Evolutionary conservation across 352 stramenopile species (phyloP).

Genomic region (Phytopythium aichiense): DNA sequence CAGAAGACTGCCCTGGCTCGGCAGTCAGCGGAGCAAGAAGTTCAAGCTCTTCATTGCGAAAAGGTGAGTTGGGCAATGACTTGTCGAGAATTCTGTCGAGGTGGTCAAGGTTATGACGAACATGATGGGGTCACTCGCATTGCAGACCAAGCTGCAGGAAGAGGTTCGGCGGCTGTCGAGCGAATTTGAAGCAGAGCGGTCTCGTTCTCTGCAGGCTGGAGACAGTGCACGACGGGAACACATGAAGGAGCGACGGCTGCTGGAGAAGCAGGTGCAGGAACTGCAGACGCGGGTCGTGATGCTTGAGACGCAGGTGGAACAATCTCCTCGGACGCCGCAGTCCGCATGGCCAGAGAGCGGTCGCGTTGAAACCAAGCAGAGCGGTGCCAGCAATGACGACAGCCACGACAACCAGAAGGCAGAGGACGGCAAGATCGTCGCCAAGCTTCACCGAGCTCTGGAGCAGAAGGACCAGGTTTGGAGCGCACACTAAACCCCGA

Average conservation of each 20-base stretch:
- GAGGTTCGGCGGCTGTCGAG: conserved; percentile 26
- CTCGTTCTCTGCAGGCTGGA: conserved; percentile 11
- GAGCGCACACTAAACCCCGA: neutral
- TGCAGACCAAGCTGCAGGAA: conserved; percentile 22
- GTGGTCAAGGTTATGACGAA: neutral
- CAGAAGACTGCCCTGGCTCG: neutral
- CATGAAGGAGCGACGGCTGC: conserved; percentile 12
- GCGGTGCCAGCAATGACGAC: neutral
- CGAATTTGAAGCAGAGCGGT: conserved; percentile 19
- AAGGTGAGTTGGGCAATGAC: neutral
- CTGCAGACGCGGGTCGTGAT: conserved; percentile 21
- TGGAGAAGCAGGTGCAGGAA: conserved; percentile 24
- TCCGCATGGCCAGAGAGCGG: conserved; percentile 9
- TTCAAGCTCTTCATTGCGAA: neutral
- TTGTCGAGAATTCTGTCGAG: neutral
- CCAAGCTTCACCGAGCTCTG: conserved; percentile 31
- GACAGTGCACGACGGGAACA: conserved; percentile 12
- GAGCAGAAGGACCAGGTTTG: conserved; percentile 53
- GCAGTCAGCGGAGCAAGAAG: neutral
- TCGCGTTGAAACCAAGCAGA: neutral
- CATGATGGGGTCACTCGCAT: neutral
- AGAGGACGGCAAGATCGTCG: conserved; percentile 40
- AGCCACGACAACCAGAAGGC: conserved; percentile 35
- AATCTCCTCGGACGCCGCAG: conserved; percentile 7
- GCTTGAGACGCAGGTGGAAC: conserved; percentile 6